These are phyloP conservation scores for Aureobasidium vineae DNA, from an alignment of 2,329 filamentous ascomycete species.

Conservation along the genomic window DNA sequence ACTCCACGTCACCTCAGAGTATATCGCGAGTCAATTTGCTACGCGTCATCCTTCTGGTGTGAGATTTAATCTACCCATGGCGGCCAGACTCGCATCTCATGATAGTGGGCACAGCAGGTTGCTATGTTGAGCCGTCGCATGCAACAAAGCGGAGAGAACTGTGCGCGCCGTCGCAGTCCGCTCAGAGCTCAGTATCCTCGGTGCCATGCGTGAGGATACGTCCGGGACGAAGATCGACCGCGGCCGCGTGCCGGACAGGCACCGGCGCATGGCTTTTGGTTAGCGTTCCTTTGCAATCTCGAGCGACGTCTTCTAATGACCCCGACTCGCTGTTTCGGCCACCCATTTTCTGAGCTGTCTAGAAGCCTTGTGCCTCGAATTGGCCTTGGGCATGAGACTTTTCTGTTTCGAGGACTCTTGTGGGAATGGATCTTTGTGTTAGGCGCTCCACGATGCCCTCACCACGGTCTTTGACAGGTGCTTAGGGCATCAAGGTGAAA, in stretches of 20 bases:
- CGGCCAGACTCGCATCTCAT: not conserved
- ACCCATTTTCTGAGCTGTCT: not conserved
- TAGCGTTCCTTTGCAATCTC: not conserved
- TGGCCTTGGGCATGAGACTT: constrained; percentile 8
- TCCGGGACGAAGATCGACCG: constrained; percentile 15
- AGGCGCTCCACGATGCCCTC: constrained; percentile 18
- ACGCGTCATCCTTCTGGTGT: not conserved
- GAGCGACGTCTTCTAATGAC: not conserved
- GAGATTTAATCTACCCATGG: not conserved
- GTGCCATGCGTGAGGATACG: not conserved
- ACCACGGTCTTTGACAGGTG: constrained; percentile 6
- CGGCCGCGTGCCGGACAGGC: constrained; percentile 13
- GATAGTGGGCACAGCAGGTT: not conserved
- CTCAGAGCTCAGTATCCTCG: not conserved
- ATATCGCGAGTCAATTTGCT: not conserved
- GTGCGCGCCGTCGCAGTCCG: not conserved
- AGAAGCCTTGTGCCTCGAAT: constrained; percentile 5
- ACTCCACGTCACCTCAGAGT: not conserved
- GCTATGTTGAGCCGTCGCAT: not conserved
- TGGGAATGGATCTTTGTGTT: not conserved
- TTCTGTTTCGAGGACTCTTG: not conserved
- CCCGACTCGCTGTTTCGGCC: constrained; percentile 1
- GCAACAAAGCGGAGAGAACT: constrained; percentile 1
- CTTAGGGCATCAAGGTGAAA: not conserved
- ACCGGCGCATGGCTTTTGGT: not conserved